phyloP scores from a whole-genome alignment of 2,329 filamentous ascomycete species.

The Alternaria conjuncta region DNA sequence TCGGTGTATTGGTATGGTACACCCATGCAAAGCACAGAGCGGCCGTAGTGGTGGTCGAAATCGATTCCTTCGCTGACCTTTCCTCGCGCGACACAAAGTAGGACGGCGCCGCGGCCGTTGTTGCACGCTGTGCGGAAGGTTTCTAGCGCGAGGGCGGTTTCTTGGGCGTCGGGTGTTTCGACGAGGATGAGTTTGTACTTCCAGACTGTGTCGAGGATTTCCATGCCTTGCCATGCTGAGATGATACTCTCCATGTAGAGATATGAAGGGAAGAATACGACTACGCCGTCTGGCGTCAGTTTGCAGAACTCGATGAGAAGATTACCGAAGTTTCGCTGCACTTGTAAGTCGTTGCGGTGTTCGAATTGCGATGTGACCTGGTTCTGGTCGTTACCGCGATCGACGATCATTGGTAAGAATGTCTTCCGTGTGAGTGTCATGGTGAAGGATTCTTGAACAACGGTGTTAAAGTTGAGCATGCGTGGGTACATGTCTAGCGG shows the following conservation, averaged over 20 bases:
- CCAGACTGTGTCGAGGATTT: conserved; percentile 96
- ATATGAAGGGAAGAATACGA: conserved; percentile 99
- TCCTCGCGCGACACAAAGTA: conserved; percentile 93
- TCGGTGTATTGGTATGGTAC: conserved; percentile 99
- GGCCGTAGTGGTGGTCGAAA: conserved; percentile 98
- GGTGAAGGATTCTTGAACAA: conserved; percentile 94
- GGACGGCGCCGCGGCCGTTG: conserved; percentile 90
- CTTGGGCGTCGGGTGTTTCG: conserved; percentile 95
- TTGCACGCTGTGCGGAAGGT: conserved; percentile 97
- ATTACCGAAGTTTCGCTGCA: conserved; percentile 96
- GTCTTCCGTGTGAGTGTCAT: conserved; percentile 95
- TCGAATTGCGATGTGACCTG: conserved; percentile 93
- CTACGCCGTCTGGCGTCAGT: conserved; percentile 93
- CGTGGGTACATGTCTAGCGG: conserved; percentile 99
- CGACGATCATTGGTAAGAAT: conserved; percentile 98
- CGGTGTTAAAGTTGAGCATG: conserved; percentile 91
- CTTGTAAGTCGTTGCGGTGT: conserved; percentile 91
- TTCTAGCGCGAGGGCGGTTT: conserved; percentile 92
- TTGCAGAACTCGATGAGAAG: conserved; percentile 94
- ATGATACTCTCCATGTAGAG: conserved; percentile 99
- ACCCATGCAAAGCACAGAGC: conserved; percentile 93
- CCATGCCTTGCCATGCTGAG: conserved; percentile 99
- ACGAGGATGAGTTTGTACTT: conserved; percentile 98
- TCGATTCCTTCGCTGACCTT: conserved; percentile 99
- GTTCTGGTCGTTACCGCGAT: conserved; percentile 90